These are phyloP conservation scores for Atkinsonella hypoxylon DNA, from an alignment of 2,329 filamentous ascomycete genomes.

Conservation along the genomic window DNA sequence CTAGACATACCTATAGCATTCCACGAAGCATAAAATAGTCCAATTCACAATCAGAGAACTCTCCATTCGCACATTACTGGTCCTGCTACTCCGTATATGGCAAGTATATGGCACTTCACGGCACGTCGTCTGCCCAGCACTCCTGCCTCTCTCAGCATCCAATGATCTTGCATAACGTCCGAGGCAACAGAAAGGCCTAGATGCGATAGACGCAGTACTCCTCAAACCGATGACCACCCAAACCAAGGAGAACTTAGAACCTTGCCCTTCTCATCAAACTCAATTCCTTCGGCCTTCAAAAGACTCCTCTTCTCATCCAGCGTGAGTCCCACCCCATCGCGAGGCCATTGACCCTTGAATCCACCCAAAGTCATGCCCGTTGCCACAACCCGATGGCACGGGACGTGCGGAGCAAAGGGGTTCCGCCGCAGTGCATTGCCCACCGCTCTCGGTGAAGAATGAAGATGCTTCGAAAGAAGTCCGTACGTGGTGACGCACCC, in stretches of 20 bases:
- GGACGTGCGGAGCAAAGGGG: constrained; percentile 71
- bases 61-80: background rate
- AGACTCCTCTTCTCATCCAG: constrained; percentile 52
- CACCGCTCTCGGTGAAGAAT: constrained; percentile 63
- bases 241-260: constrained; percentile 46
- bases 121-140: no score
- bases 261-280: constrained; percentile 46
- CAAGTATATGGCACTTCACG: no score
- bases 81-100: no score
- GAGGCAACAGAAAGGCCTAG: no score
- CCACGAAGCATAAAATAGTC: constrained; percentile 14
- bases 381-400: constrained; percentile 71
- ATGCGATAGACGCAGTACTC: no score
- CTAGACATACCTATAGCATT: constrained; percentile 26
- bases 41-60: background rate
- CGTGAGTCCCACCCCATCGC: constrained; percentile 48
- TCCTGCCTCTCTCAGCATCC: no score
- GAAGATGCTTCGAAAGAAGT: constrained; percentile 53
- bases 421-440: constrained; percentile 68
- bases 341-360: constrained; percentile 56
- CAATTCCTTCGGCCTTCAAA: constrained; percentile 51
- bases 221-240: constrained; percentile 26
- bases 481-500: constrained; percentile 72
- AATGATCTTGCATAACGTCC: no score
- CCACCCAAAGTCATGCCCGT: constrained; percentile 59